Conservation (phyloP, 169 alveolate species). For the Amoebophrya sp. region DNA sequence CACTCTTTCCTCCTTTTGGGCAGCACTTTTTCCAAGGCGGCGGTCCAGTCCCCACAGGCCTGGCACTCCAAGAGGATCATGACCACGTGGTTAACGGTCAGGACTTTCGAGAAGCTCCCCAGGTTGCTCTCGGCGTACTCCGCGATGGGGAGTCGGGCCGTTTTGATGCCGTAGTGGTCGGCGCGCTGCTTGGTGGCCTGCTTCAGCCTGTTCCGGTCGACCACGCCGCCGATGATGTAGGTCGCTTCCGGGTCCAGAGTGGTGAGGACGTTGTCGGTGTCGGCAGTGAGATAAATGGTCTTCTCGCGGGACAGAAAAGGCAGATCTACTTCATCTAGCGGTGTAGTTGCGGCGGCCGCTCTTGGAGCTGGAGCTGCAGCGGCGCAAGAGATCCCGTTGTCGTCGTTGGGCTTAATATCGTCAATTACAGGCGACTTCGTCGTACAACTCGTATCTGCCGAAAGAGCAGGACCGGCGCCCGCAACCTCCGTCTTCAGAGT, state of each 20-base stretch:
- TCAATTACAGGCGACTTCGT: no score
- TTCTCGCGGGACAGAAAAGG: not conserved
- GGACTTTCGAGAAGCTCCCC: not conserved
- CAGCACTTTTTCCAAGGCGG: not conserved
- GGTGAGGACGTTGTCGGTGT: constrained; percentile 27
- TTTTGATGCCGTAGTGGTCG: constrained; percentile 21
- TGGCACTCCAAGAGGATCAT: not conserved
- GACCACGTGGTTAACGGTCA: not conserved
- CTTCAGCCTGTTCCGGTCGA: constrained; percentile 32
- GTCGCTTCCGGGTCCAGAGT: constrained; percentile 11
- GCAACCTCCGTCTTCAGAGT: no score
- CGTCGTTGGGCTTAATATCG: no score
- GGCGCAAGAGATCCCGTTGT: no score
- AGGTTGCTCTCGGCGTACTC: not conserved
- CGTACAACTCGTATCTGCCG: no score
- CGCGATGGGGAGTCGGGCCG: constrained; percentile 30
- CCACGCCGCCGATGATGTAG: constrained; percentile 35
- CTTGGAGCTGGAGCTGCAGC: no score
- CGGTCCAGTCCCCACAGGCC: not conserved
- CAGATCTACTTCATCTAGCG: no score
- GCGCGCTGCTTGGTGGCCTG: constrained; percentile 29
- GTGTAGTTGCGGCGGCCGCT: no score
- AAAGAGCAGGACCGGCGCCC: no score
- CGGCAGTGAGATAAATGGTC: constrained; percentile 28
- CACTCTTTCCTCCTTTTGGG: not conserved